Conservation (phyloP, 2,329 filamentous ascomycete species). For the Waltergamsia citrina region DNA sequence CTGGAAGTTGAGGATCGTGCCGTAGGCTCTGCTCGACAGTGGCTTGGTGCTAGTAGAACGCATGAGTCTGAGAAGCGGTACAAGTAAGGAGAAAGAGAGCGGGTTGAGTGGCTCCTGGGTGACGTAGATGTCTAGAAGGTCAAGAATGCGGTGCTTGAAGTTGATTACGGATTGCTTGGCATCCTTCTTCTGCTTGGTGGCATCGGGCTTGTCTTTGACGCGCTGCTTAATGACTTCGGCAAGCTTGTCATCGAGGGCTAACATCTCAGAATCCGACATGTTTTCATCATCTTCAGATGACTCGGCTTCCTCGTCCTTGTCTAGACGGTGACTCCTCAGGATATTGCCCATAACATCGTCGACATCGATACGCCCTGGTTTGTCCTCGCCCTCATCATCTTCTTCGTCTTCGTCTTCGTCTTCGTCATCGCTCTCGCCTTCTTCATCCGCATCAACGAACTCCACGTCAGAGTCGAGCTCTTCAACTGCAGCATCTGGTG, state of each 20-base stretch:
- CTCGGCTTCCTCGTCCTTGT: constrained; percentile 47
- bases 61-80: constrained; percentile 69
- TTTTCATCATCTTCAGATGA: constrained; percentile 59
- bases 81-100: constrained; percentile 58
- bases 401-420: constrained; percentile 33
- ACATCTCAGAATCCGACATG: constrained; percentile 96
- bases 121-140: constrained; percentile 77
- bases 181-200: constrained; percentile 77
- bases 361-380: constrained; percentile 37
- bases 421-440: constrained; percentile 31
- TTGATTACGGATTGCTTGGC: constrained; percentile 84
- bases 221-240: constrained; percentile 77
- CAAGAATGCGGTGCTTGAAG: constrained; percentile 90
- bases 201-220: constrained; percentile 46
- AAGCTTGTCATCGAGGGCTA: constrained; percentile 75
- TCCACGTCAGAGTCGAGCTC: constrained; percentile 2
- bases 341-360: constrained; percentile 73
- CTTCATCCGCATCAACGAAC: constrained; percentile 34
- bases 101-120: constrained; percentile 64
- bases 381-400: constrained; percentile 29
- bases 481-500: no score
- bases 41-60: constrained; percentile 70
- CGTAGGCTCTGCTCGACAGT: constrained; percentile 62
- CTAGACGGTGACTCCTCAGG: constrained; percentile 59
- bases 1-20: constrained; percentile 64